phyloP scores from a whole-genome alignment of 2,329 filamentous ascomycete genomes.

The Pseudocercospora pini-densiflorae region DNA sequence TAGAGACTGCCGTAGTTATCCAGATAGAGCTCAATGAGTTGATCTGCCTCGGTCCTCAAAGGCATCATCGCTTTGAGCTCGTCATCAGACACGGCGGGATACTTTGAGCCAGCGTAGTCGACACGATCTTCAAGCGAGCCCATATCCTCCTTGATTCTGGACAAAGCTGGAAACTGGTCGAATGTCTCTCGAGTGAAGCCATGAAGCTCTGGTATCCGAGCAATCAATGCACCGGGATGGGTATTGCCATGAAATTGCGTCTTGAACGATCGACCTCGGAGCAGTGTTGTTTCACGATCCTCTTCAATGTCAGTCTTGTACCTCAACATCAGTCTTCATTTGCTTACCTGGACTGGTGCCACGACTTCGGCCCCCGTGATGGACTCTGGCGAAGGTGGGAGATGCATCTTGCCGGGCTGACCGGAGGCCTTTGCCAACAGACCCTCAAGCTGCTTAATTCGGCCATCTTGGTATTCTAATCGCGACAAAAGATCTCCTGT shows the following conservation, averaged over 20 bases:
- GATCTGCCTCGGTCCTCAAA: constrained; percentile 45
- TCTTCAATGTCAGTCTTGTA: neutral
- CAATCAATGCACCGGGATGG: constrained; percentile 42
- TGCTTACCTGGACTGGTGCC: constrained; percentile 23
- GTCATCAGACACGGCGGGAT: constrained; percentile 33
- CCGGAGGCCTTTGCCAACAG: constrained; percentile 27
- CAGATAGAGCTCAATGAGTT: constrained; percentile 54
- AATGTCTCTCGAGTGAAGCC: constrained; percentile 37
- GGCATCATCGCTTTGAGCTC: constrained; percentile 46
- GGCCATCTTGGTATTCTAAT: constrained; percentile 33
- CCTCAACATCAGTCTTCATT: neutral
- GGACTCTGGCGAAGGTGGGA: constrained; percentile 36
- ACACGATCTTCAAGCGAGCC: constrained; percentile 29
- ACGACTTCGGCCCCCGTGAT: constrained; percentile 19
- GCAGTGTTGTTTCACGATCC: constrained; percentile 46
- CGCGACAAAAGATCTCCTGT: constrained; percentile 32
- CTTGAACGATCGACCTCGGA: constrained; percentile 51
- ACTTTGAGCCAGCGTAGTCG: constrained; percentile 29
- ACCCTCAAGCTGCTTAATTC: constrained; percentile 38
- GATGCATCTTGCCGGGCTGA: constrained; percentile 20
- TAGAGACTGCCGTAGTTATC: constrained; percentile 56
- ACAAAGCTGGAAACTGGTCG: constrained; percentile 42
- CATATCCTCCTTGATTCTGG: constrained; percentile 36
- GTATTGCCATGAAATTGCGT: constrained; percentile 51
- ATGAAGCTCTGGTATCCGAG: constrained; percentile 35